Evolutionary conservation across 2,329 filamentous ascomycete genomes (phyloP).

Genomic region (Cercospora nicotianae): DNA sequence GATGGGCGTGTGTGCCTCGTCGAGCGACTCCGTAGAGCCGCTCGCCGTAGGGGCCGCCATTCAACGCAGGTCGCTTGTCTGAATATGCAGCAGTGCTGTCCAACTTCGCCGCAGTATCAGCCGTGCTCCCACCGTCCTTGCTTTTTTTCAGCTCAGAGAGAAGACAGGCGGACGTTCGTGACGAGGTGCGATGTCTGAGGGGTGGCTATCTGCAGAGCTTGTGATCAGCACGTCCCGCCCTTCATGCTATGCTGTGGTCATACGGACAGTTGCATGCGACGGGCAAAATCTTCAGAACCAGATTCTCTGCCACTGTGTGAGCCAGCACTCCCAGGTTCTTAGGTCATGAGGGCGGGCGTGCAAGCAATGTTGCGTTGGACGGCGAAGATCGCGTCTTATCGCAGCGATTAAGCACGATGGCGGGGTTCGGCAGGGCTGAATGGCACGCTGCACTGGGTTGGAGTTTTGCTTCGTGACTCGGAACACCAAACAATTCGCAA

Average conservation of each 20-base stretch:
- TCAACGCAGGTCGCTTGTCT: background rate
- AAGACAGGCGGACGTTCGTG: background rate
- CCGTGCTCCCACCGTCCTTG: background rate
- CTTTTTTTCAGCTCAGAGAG: conserved; percentile 6
- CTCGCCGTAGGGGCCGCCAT: conserved; percentile 22
- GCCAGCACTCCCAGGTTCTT: background rate
- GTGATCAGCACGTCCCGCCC: conserved; percentile 6
- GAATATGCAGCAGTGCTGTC: background rate
- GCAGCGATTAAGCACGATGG: conserved; percentile 1
- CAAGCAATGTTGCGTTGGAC: background rate
- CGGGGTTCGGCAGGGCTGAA: background rate
- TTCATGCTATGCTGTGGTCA: conserved; percentile 1
- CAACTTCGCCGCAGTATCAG: background rate
- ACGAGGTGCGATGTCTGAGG: conserved; percentile 1
- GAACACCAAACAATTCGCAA: conserved; percentile 4
- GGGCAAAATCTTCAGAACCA: background rate
- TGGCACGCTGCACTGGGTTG: background rate
- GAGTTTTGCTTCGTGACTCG: background rate
- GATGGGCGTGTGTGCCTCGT: conserved; percentile 19
- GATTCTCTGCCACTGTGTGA: background rate
- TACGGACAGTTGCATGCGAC: conserved; percentile 12
- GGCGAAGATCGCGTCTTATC: conserved; percentile 3
- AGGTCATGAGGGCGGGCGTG: conserved; percentile 7
- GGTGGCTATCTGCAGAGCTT: conserved; percentile 2
- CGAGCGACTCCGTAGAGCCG: conserved; percentile 23